Percentiles rank a stretch among this genome's conserved stretches.
Conservation (phyloP, 306 rosid genomes). For the Delonix regia region DNA sequence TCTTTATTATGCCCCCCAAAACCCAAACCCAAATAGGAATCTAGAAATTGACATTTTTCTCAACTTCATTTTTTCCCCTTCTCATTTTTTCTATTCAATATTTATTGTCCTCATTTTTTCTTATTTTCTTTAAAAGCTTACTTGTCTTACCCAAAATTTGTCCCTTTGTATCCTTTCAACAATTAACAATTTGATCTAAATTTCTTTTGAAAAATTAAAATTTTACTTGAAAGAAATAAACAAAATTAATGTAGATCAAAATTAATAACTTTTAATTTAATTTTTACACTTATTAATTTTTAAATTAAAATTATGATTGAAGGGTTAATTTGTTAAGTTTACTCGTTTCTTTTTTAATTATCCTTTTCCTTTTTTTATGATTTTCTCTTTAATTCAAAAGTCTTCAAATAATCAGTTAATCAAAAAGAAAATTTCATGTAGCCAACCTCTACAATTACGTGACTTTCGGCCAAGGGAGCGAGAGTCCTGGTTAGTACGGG, state of each 20-base stretch:
- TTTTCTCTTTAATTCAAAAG: not conserved
- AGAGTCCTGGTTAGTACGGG: not conserved
- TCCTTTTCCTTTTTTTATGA: not conserved
- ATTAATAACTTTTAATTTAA: too few relatives aligned
- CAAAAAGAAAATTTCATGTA: not conserved
- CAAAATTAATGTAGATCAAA: too few relatives aligned
- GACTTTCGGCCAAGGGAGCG: not conserved
- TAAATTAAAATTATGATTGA: too few relatives aligned
- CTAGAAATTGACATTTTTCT: not conserved
- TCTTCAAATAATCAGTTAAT: not conserved
- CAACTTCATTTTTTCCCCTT: not conserved
- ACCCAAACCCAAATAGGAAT: not conserved
- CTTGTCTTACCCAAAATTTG: too few relatives aligned
- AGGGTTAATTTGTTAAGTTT: not conserved
- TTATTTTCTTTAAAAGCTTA: too few relatives aligned
- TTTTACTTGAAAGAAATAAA: too few relatives aligned
- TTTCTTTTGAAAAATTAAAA: too few relatives aligned
- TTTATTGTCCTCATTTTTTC: not conserved
- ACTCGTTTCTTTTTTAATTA: not conserved
- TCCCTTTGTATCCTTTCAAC: too few relatives aligned
- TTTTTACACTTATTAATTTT: too few relatives aligned
- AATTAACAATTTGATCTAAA: too few relatives aligned
- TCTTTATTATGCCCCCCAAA: not conserved
- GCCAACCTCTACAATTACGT: not conserved
- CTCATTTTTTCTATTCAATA: too few relatives aligned